phyloP scores from a whole-genome alignment of 2,329 filamentous ascomycete genomes.

The Huntiella savannae region DNA sequence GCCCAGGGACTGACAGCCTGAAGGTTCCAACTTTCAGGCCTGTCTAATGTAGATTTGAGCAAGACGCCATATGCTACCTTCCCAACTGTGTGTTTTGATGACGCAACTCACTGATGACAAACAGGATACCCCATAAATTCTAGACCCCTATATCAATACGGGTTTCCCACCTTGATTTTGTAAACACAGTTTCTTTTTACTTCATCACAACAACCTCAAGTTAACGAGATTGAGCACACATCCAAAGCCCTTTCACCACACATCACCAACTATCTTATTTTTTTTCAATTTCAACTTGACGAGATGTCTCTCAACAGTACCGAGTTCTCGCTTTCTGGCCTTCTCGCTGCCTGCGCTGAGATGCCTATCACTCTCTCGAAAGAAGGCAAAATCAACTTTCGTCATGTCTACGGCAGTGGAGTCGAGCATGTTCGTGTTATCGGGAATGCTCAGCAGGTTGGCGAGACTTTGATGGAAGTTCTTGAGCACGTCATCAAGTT shows the following conservation, averaged over 20 bases:
- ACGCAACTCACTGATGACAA: conserved; percentile 6
- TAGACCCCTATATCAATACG: conserved; percentile 57
- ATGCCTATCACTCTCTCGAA: conserved; percentile 76
- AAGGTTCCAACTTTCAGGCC: conserved; percentile 14
- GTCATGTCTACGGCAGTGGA: conserved; percentile 41
- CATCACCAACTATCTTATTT: conserved; percentile 87
- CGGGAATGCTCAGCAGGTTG: conserved; percentile 65
- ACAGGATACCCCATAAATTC: conserved; percentile 60
- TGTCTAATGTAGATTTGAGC: conserved; percentile 36
- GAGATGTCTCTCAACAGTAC: conserved; percentile 63
- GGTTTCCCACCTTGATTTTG: conserved; percentile 59
- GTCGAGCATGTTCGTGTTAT: conserved; percentile 49
- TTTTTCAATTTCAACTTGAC: conserved; percentile 64
- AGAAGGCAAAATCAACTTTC: conserved; percentile 57
- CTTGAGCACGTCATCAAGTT: conserved; percentile 64
- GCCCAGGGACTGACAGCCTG: too few species aligned
- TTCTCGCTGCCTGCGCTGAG: conserved; percentile 62
- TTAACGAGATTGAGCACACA: conserved; percentile 60
- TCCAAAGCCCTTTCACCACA: conserved; percentile 67
- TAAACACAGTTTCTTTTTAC: conserved; percentile 47
- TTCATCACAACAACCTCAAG: conserved; percentile 53
- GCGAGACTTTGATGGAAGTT: conserved; percentile 68
- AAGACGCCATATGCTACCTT: background rate
- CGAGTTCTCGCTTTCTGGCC: conserved; percentile 54
- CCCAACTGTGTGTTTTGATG: background rate